Percentiles rank a stretch among this genome's conserved stretches.
Evolutionary conservation across 2,329 filamentous ascomycete genomes (phyloP).

Genomic region (Neobulgaria alba): DNA sequence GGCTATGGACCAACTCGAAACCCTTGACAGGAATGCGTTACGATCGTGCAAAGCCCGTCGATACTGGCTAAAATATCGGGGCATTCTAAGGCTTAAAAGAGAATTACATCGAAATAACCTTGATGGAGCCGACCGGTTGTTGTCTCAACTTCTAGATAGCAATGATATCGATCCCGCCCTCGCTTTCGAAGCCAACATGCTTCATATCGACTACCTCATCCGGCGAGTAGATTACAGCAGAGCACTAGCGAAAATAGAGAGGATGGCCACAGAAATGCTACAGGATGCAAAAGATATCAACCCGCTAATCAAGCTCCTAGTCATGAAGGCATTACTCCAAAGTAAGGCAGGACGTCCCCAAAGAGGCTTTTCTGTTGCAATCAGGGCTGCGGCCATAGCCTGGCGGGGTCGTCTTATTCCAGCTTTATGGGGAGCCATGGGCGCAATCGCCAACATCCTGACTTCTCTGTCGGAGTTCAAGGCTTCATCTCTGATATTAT

Average conservation of each 20-base stretch:
- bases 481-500: conserved; percentile 45
- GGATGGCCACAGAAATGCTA: conserved; percentile 40
- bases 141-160: conserved; percentile 43
- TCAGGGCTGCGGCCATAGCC: conserved; percentile 55
- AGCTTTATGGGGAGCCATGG: conserved; percentile 52
- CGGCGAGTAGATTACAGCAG: conserved; percentile 41
- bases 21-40: conserved; percentile 50
- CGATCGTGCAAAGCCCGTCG: conserved; percentile 72
- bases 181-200: conserved; percentile 46
- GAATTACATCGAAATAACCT: conserved; percentile 52
- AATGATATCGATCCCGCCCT: conserved; percentile 45
- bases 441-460: conserved; percentile 47
- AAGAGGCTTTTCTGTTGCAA: conserved; percentile 56
- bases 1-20: conserved; percentile 52
- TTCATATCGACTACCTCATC: conserved; percentile 51
- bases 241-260: conserved; percentile 47
- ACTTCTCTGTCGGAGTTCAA: conserved; percentile 51
- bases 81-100: conserved; percentile 54
- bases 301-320: conserved; percentile 51
- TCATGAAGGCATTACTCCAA: conserved; percentile 52
- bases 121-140: conserved; percentile 45
- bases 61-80: conserved; percentile 59
- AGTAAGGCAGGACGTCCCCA: conserved; percentile 50
- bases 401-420: conserved; percentile 50
- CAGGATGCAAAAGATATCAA: conserved; percentile 51